A percentile compares a stretch with the other conserved stretches of the same genome.
phyloP scores from a whole-genome alignment of 306 rosid species.

The Ammopiptanthus mongolicus region DNA sequence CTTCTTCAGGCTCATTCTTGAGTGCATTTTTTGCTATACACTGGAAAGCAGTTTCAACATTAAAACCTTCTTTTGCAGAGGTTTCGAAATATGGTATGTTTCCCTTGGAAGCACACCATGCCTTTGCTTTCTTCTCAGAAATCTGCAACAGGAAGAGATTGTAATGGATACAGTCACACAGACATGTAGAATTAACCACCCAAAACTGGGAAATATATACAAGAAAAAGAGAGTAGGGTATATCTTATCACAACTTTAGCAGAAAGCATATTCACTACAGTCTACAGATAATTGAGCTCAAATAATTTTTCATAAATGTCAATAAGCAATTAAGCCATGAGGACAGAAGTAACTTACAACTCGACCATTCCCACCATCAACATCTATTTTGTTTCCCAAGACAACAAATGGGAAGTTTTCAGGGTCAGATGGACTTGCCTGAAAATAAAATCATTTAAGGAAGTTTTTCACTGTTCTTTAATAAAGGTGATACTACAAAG shows the following conservation, averaged over 20 bases:
- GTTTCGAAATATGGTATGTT: conserved; percentile 97
- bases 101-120: conserved; percentile 99
- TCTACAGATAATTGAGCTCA: not conserved
- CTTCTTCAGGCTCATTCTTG: conserved; percentile 99
- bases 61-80: conserved; percentile 98
- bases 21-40: conserved; percentile 97
- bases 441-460: conserved; percentile 31
- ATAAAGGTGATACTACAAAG: not conserved
- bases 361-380: conserved; percentile 94
- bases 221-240: not conserved
- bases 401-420: conserved; percentile 98
- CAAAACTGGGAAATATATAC: too few relatives aligned
- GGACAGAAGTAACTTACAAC: conserved; percentile 60
- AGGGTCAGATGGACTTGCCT: conserved; percentile 99
- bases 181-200: not conserved
- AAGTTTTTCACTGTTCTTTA: conserved; percentile 4
- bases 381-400: conserved; percentile 96
- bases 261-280: not conserved
- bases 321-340: conserved; percentile 4
- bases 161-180: not conserved
- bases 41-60: conserved; percentile 95
- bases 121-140: conserved; percentile 99
- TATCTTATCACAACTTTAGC: not conserved
- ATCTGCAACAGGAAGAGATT: conserved; percentile 42
- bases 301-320: not conserved